Evolutionary conservation across 2,329 filamentous ascomycete species (phyloP).

Genomic region (Colletotrichum caudatum): DNA sequence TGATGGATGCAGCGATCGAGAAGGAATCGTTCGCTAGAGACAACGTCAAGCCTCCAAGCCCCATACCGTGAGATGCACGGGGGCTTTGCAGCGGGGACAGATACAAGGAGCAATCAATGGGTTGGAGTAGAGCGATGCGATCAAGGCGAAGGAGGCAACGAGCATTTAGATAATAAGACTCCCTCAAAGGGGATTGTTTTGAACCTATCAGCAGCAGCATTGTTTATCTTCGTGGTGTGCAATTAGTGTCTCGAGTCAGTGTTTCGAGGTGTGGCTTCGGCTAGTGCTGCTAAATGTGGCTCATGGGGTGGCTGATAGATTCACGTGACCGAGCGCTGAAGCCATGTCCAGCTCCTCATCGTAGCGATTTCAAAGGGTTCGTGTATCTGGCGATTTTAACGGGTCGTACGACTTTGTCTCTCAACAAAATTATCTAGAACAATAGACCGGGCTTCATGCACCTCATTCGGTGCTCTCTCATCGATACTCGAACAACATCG

Average conservation of each 20-base stretch:
- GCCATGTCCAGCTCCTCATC: slow-evolving; percentile 10
- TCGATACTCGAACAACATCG: slow-evolving; percentile 21
- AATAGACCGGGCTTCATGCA: slow-evolving; percentile 28
- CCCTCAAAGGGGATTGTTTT: background rate
- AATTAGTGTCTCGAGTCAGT: slow-evolving; percentile 6
- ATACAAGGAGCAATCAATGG: background rate
- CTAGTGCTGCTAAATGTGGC: background rate
- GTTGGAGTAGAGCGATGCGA: background rate
- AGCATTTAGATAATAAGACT: slow-evolving; percentile 20
- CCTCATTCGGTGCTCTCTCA: background rate
- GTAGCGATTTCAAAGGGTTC: slow-evolving; percentile 35
- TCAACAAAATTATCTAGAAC: slow-evolving; percentile 33
- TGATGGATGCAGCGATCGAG: slow-evolving; percentile 89
- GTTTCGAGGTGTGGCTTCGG: background rate
- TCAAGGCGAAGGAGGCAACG: background rate
- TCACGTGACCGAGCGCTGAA: slow-evolving; percentile 22
- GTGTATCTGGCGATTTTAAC: slow-evolving; percentile 35
- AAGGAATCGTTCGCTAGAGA: slow-evolving; percentile 70
- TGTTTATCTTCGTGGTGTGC: background rate
- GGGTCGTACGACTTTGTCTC: slow-evolving; percentile 19
- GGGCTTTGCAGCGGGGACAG: background rate
- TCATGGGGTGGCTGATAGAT: background rate
- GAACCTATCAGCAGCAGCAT: background rate
- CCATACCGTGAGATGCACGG: slow-evolving; percentile 38
- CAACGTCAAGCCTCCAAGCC: slow-evolving; percentile 36